Conservation (phyloP, 2,329 filamentous ascomycete genomes). For the Sporothrix humicola region DNA sequence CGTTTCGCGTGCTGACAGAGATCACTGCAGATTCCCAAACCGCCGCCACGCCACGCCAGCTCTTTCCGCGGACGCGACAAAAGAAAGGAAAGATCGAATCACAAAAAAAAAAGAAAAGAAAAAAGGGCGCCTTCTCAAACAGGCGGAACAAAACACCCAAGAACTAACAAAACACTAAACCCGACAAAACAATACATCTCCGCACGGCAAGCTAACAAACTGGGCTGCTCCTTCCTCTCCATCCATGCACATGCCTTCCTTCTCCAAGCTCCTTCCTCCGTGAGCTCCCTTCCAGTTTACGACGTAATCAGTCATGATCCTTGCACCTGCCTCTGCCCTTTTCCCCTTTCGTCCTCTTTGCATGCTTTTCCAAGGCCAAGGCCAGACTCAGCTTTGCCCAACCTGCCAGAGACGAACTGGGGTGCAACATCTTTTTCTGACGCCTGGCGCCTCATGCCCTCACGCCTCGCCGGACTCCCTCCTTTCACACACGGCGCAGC, state of each 20-base stretch:
- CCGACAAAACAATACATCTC: slow-evolving; percentile 21
- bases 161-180: background rate
- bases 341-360: background rate
- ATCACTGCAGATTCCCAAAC: slow-evolving; percentile 26
- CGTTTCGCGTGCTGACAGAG: slow-evolving; percentile 23
- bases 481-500: slow-evolving; percentile 15
- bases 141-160: slow-evolving; percentile 3
- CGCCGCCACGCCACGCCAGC: slow-evolving; percentile 13
- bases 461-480: slow-evolving; percentile 12
- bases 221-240: slow-evolving; percentile 19
- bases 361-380: background rate
- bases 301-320: slow-evolving; percentile 15
- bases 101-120: background rate
- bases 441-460: background rate
- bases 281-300: background rate
- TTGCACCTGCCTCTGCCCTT: background rate
- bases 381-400: background rate
- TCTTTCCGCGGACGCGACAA: slow-evolving; percentile 18
- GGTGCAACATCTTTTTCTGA: background rate
- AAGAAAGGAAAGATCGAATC: too few relatives aligned
- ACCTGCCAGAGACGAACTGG: slow-evolving; percentile 9
- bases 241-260: slow-evolving; percentile 17
- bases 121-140: background rate
- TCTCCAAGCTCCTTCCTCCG: background rate
- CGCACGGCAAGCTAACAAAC: background rate